These are phyloP conservation scores for Monilinia vaccinii-corymbosi DNA, from an alignment of 2,329 filamentous ascomycete genomes.

Conservation along the genomic window DNA sequence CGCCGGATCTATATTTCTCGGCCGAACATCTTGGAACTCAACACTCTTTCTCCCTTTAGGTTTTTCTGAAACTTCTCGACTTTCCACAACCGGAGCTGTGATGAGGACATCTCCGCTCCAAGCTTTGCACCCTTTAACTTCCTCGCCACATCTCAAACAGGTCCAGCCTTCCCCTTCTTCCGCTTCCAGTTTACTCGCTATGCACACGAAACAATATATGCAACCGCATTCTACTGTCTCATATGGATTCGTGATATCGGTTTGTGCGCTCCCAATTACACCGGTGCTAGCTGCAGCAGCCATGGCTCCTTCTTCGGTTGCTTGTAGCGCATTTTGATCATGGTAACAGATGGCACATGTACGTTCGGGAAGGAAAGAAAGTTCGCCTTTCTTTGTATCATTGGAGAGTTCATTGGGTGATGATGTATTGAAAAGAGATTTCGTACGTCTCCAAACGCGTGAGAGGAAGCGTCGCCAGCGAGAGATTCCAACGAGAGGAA, in stretches of 20 bases:
- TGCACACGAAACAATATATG: conserved; percentile 91
- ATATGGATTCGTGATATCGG: conserved; percentile 94
- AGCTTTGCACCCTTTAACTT: conserved; percentile 76
- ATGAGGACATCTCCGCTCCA: conserved; percentile 87
- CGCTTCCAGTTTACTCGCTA: conserved; percentile 80
- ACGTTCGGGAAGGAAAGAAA: conserved; percentile 78
- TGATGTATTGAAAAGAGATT: conserved; percentile 32
- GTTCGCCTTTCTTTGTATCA: conserved; percentile 57
- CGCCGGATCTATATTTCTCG: background rate
- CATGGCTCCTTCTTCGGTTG: conserved; percentile 67
- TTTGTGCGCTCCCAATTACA: conserved; percentile 78
- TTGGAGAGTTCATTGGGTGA: conserved; percentile 32
- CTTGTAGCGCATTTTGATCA: conserved; percentile 69
- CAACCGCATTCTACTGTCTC: conserved; percentile 83
- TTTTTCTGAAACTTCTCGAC: background rate
- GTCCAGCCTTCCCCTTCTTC: conserved; percentile 94
- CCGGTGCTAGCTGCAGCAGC: conserved; percentile 58
- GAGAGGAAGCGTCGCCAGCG: conserved; percentile 87
- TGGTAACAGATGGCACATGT: conserved; percentile 97
- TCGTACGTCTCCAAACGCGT: conserved; percentile 75
- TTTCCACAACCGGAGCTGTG: conserved; percentile 28
- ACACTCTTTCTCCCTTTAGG: background rate
- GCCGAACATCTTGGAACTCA: background rate
- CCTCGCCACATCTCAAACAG: conserved; percentile 79
- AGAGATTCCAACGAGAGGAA: conserved; percentile 93